Base-by-base conservation (phyloP, 2,329 filamentous ascomycete genomes). In the Diaporthe citriasiana region DNA sequence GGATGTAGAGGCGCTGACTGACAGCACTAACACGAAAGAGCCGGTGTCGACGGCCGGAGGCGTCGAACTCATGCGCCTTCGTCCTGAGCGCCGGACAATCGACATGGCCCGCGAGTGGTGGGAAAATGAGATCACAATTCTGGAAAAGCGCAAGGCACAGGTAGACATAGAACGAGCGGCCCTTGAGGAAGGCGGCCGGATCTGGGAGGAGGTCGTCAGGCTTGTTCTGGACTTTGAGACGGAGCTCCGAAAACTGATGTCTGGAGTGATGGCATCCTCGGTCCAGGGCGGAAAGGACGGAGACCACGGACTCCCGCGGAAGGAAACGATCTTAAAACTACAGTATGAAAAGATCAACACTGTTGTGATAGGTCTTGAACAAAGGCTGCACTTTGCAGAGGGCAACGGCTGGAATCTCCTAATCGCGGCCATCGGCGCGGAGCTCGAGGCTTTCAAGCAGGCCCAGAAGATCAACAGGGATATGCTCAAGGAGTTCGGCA, bases 361-460 rank as follows among this genome's bases (percentile, higher is more conserved):
- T 4, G 88, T 92, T 6, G 87, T 92, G 17, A 77, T 79, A 0
- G 86, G 88, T 3, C 82, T 96, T 5, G 87, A 91, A 70, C 82
- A 85, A 22, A 86, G 88, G 27, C 78, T 91, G 35, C 83, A 85
- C 1, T 79, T 87, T 3, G 92, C 92, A 0, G 89, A 93, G 75
- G 83, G 86, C 1, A 89, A 89, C 73, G 87, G 88, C 22, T 96
- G 94, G 93, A 95, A 93, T 73, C 83, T 95, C 22, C 85, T 96
- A 25, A 91, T 95, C 6, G 93, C 90, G 69, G 93, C 93, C 15
- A 91, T 96, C 45, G 93, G 93, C 0, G 93, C 94, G 0, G 94
- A 83, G 72, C 77, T 83, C 6, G 80, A 80, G 56, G 81, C 81
- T 0, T 82, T 84, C 30, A 78, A 75, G 22, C 81, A 83, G 51